Base-by-base conservation (phyloP, 1,284 basidiomycete species). In the Trametes hirsuta region DNA sequence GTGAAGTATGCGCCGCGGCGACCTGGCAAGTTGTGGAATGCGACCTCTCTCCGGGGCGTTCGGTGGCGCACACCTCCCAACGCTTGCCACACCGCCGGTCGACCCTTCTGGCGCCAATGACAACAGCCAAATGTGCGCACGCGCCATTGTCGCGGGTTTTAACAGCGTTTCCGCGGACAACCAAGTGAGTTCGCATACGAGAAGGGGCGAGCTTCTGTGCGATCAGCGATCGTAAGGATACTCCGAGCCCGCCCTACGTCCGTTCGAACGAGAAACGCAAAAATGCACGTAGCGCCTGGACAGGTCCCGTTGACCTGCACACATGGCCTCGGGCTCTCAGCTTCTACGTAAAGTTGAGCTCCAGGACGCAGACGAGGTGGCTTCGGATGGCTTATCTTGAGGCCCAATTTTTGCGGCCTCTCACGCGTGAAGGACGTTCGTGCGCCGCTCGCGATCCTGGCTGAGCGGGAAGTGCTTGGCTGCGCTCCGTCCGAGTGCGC, bases 311-410 rank as follows among this genome's bases (percentile, higher is more conserved):
- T 58, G 53, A 54, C 50, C 53, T 53, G 59, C 30, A n/a, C 63
- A 61, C 63, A 61, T 61, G 63, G n/a, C 40, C 54, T 25, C 48
- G 34, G 54, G 37, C 5, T 14, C 15, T 22, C 30, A 50, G 40
- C 12, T 25, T 1, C 55, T 58, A 65, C 63, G 63, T 65, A 65
- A 65, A 59, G 9, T 37, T 61, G 59, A 59, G 56, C 39, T 46
- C 8, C 46, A 41, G 45, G 34, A 42, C 50, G 35, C 15, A 22
- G 14, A 24, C 22, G 42, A 47, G 41, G 44, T 4, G 35, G 22
- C 56, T 58, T 56, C 56, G 47, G 54, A 47, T 50, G 53, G 40
- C 57, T 55, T 53, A 61, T 54, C 57, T 59, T 39, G 30, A 41
- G 35, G 47, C 22, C 3, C 39, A 30, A 35, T 36, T 14, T 39